These are phyloP conservation scores for Mycosphaerella sp. DNA, from an alignment of 2,329 filamentous ascomycete genomes.

Conservation along the genomic window DNA sequence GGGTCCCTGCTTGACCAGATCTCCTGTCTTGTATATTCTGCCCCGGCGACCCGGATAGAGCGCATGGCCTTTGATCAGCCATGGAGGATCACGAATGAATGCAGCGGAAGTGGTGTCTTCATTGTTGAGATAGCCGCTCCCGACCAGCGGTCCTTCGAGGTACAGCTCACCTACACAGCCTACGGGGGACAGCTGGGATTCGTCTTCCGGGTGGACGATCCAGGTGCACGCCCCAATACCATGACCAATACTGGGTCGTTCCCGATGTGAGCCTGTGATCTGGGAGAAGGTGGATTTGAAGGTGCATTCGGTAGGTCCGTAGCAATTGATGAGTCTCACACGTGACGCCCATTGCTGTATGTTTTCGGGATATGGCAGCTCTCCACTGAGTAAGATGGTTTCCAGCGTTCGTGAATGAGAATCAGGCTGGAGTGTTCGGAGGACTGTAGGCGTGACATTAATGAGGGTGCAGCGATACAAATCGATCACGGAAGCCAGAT, in stretches of 20 bases:
- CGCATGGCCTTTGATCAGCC: constrained; percentile 17
- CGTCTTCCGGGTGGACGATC: constrained; percentile 30
- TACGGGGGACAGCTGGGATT: constrained; percentile 33
- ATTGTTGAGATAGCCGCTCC: constrained; percentile 39
- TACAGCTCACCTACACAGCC: constrained; percentile 45
- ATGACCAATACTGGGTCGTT: constrained; percentile 12
- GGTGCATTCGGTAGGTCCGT: constrained; percentile 39
- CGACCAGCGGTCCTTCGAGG: constrained; percentile 43
- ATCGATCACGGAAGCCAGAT: constrained; percentile 41
- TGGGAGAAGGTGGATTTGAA: constrained; percentile 11
- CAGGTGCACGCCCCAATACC: constrained; percentile 23
- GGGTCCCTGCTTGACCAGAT: constrained; percentile 50
- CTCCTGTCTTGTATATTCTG: constrained; percentile 55
- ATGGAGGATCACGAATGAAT: constrained; percentile 31
- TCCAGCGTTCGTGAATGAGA: neutral
- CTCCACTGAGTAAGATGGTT: constrained; percentile 29
- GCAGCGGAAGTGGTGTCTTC: constrained; percentile 16
- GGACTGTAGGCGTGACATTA: constrained; percentile 52
- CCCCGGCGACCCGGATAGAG: constrained; percentile 35
- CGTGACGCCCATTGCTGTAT: constrained; percentile 36
- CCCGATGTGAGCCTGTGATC: neutral
- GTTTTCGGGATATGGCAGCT: constrained; percentile 36
- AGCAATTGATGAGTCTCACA: constrained; percentile 38
- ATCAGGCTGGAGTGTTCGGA: constrained; percentile 39
- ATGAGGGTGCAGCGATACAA: constrained; percentile 40